Evolutionary conservation across 768 basidiomycete genomes (phyloP), one percentile per base, ranked within the genome.

Genomic region (Serendipita sp.): DNA sequence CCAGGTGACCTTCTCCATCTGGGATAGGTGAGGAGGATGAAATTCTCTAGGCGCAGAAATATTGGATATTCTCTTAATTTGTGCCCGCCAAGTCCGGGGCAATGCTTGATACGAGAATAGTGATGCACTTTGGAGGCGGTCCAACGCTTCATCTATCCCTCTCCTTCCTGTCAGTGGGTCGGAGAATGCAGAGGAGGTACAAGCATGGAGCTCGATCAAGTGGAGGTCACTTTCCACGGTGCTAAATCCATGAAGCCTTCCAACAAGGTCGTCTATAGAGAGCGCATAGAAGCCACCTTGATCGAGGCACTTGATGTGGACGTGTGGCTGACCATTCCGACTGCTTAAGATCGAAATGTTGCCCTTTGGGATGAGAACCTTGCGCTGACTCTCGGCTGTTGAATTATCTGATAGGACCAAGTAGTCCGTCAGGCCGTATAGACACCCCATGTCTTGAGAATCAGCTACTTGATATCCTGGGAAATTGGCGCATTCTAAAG

Each of bases 121-220:
- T 7, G 71, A 66, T 3, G 77, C 75, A 0, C 77, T 78, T 10
- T 66, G 66, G 30, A 82, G 70, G 48, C 76, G 69, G 56, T 71
- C 67, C 18, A 81, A 68, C 0, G 80, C 79, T 53, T 80, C 74
- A 45, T 78, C 75, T 0, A 76, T 75, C 2, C 81, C 81, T 0
- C 76, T 77, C 5, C 75, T 75, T 16, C 68, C 67, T 0, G 76
- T 78, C 18, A 82, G 71, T 2, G 78, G 77, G 69, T 82, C 80
- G 10, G 73, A 71, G 15, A 77, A 69, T 53, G 74, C 74, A 48
- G 76, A 74, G n/a, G 76, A 76, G 1, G 75, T 80, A 2, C 79
- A 65, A 16, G 78, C 77, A 48, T 82, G 81, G 15, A 82, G 71
- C 62, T 78, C 78, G 2, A 75, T 71, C 53, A 72, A 72, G 64